Evolutionary conservation across 2,329 filamentous ascomycete genomes (phyloP).

Genomic region (Pyrenochaeta sp.): DNA sequence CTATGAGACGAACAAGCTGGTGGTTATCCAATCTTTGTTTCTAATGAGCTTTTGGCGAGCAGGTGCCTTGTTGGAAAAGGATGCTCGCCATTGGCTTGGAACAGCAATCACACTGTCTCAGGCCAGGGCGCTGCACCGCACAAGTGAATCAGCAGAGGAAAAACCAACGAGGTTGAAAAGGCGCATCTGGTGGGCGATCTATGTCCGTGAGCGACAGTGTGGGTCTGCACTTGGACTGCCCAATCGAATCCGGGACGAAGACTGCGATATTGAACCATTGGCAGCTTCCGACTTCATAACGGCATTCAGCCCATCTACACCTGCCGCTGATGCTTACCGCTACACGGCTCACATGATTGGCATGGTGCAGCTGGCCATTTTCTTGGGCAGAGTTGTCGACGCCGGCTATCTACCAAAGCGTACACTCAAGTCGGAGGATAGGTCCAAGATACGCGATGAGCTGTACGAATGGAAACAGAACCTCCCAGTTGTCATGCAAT

Average conservation of each 20-base stretch:
- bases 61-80: slow-evolving; percentile 51
- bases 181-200: slow-evolving; percentile 65
- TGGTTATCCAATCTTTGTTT: slow-evolving; percentile 62
- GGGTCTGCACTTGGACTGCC: slow-evolving; percentile 58
- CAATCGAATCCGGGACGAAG: slow-evolving; percentile 59
- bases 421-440: slow-evolving; percentile 23
- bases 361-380: slow-evolving; percentile 51
- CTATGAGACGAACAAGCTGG: slow-evolving; percentile 61
- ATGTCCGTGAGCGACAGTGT: slow-evolving; percentile 60
- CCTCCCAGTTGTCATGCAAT: slow-evolving; percentile 47
- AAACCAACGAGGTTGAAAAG: slow-evolving; percentile 53
- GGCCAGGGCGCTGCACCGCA: slow-evolving; percentile 57
- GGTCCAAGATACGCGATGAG: slow-evolving; percentile 37
- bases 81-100: slow-evolving; percentile 50
- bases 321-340: slow-evolving; percentile 40
- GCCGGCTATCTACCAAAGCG: slow-evolving; percentile 44
- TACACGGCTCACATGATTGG: slow-evolving; percentile 47
- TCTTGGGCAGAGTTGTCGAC: slow-evolving; percentile 51
- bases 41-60: slow-evolving; percentile 66
- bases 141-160: slow-evolving; percentile 28
- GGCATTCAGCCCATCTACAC: slow-evolving; percentile 33
- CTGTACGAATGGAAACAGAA: slow-evolving; percentile 52
- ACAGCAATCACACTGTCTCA: slow-evolving; percentile 62
- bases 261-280: slow-evolving; percentile 57
- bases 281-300: slow-evolving; percentile 49